phyloP scores from a whole-genome alignment of 2,329 filamentous ascomycete genomes.

The Fusarium albosuccineum region DNA sequence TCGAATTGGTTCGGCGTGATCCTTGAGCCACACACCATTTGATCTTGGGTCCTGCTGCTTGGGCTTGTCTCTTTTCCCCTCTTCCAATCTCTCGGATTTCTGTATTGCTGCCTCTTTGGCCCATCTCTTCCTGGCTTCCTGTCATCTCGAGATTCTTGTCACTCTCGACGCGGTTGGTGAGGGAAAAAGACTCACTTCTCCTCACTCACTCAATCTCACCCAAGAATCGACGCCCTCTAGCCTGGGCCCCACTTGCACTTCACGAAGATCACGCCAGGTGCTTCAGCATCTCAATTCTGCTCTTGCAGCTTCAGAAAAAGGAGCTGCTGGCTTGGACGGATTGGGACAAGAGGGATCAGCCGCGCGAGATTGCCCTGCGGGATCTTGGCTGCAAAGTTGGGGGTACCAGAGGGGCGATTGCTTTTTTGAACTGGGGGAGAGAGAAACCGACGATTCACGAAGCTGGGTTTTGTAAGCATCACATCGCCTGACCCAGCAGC shows the following conservation, averaged over 20 bases:
- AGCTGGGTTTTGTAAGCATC: constrained; percentile 22
- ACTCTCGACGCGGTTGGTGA: not conserved
- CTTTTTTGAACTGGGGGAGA: constrained; percentile 7
- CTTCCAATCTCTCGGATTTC: constrained; percentile 24
- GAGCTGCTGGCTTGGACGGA: not conserved
- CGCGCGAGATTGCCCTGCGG: constrained; percentile 6
- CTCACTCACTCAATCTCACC: constrained; percentile 14
- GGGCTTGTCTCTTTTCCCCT: constrained; percentile 29
- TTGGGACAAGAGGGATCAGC: not conserved
- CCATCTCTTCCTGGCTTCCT: constrained; percentile 11
- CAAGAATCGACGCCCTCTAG: constrained; percentile 10
- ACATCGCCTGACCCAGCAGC: constrained; percentile 11
- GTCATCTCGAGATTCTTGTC: constrained; percentile 8
- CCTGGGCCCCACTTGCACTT: constrained; percentile 36
- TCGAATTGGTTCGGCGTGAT: constrained; percentile 47
- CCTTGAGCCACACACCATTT: constrained; percentile 35
- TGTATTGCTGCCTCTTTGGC: constrained; percentile 5
- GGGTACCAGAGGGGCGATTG: not conserved
- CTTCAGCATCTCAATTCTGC: constrained; percentile 14
- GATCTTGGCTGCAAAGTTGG: constrained; percentile 4
- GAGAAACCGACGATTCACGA: not conserved
- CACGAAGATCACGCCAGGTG: constrained; percentile 38
- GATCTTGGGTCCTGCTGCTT: constrained; percentile 17
- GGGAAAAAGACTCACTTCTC: constrained; percentile 12
- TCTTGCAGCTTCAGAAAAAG: constrained; percentile 10